Conservation (phyloP, 495 filamentous ascomycete genomes). For the Acidiella bohemica region DNA sequence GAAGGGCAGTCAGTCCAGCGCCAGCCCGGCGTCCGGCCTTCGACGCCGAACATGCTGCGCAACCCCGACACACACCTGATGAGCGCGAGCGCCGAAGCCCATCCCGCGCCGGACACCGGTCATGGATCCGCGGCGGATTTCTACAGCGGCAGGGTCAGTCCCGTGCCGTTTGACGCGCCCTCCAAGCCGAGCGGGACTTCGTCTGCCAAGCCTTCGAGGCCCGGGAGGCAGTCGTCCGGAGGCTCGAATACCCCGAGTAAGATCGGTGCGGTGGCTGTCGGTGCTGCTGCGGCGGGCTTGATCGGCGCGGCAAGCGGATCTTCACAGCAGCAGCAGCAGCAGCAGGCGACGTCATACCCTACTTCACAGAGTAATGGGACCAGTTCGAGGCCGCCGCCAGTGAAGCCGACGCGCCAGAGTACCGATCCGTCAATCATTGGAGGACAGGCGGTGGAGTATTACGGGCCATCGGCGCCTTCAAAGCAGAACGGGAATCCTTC, state of each 20-base stretch:
- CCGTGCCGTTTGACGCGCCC: neutral
- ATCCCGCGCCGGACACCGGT: slow-evolving; percentile 29
- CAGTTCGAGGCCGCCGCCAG: slow-evolving; percentile 2
- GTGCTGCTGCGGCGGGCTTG: slow-evolving; percentile 2
- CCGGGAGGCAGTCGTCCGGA: neutral
- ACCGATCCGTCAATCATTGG: neutral
- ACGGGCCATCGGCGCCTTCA: slow-evolving; percentile 5
- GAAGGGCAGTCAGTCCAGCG: slow-evolving; percentile 47
- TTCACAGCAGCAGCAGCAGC: neutral
- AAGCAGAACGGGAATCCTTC: slow-evolving; percentile 18
- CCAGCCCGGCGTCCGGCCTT: slow-evolving; percentile 46
- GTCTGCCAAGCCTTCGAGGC: neutral
- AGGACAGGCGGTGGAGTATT: slow-evolving; percentile 6
- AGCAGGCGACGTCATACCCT: slow-evolving; percentile 9
- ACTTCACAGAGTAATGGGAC: too few species aligned
- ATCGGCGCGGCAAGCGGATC: neutral
- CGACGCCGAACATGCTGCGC: slow-evolving; percentile 39
- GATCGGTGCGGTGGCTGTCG: neutral
- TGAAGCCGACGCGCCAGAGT: neutral
- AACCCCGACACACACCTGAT: slow-evolving; percentile 31
- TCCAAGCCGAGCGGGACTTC: neutral
- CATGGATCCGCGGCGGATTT: slow-evolving; percentile 31
- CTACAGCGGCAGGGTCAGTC: slow-evolving; percentile 18
- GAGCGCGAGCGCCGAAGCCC: slow-evolving; percentile 19
- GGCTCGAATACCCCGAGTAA: slow-evolving; percentile 4